Base-by-base conservation (phyloP, 805 yeast genomes). In the Cyberlindnera americana region DNA sequence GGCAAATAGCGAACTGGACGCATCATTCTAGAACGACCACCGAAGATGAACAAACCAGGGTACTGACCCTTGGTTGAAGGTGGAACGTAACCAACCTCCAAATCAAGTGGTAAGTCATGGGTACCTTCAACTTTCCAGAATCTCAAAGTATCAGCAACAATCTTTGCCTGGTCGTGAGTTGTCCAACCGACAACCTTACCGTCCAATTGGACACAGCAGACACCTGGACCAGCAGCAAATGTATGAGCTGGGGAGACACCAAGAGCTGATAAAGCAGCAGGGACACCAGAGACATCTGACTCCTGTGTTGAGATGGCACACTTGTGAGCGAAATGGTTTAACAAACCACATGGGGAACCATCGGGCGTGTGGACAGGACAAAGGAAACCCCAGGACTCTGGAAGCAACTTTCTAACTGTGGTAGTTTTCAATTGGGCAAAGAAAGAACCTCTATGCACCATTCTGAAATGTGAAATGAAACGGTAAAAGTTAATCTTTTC, bases 331-430 rank as follows among this genome's bases (percentile, higher is more conserved):
- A 93, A 81, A 73, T 93, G 99, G 67, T 93, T 93, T 57, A 93
- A 71, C 62, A 93, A 73, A 70, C 99, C 99, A 80, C 99, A 93
- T 16, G 99, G 99, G 37, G 98, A 85, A 54, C 99, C 99, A 83
- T 93, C 99, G 6, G 99, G 99, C 12, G 99, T 93, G 65, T 93
- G 99, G 18, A 93, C 99, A 11, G 99, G 99, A 68, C 99, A 93
- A 54, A 93, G 67, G 76, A 93, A 93, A 3, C 99, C 99, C 99
- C 99, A 93, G 1, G 96, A 86, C 64, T 93, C 99, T 1, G 99
- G 99, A 43, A 93, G 74, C 55, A 93, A 71, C 64, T 93, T 93
- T 71, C 99, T 81, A 35, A 93, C 99, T 1, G 98, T 84, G 18
- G 99, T 93, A 29, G 99, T 93, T 62, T 93, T 93, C 67, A 93